phyloP scores from a whole-genome alignment of 306 rosid species.

The Delonix regia region DNA sequence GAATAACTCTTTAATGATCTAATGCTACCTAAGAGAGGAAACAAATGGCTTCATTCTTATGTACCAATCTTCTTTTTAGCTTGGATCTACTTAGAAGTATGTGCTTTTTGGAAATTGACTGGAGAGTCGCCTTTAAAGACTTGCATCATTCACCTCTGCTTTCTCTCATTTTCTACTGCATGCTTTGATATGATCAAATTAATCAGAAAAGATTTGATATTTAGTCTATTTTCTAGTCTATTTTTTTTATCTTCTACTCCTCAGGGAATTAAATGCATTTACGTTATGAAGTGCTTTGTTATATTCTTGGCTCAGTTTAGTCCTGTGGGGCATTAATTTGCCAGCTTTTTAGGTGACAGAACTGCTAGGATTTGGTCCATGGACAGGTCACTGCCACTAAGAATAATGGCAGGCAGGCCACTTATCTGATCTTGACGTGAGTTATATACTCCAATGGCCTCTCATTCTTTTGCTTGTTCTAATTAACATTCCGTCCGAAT shows the following conservation, averaged over 20 bases:
- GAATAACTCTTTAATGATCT: too few relatives aligned
- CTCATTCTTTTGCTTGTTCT: too few relatives aligned
- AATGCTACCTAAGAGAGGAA: too few relatives aligned
- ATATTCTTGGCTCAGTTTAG: slow-evolving; percentile 75
- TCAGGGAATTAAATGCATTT: background rate
- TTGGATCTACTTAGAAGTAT: too few relatives aligned
- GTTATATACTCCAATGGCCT: too few relatives aligned
- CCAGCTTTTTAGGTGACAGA: slow-evolving; percentile 75
- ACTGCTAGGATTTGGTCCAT: slow-evolving; percentile 90
- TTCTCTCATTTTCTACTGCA: slow-evolving; percentile 2
- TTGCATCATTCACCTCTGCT: too few relatives aligned
- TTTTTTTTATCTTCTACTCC: background rate
- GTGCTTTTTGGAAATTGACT: too few relatives aligned
- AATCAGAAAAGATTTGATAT: background rate
- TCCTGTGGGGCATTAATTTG: slow-evolving; percentile 90
- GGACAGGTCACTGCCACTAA: slow-evolving; percentile 86
- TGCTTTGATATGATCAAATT: background rate
- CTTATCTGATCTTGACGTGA: slow-evolving; percentile 92
- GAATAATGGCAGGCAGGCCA: slow-evolving; percentile 97
- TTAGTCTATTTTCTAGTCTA: background rate
- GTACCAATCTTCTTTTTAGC: too few relatives aligned
- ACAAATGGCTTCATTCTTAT: too few relatives aligned
- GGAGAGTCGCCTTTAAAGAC: too few relatives aligned
- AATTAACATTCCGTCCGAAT: too few relatives aligned
- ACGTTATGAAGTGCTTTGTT: slow-evolving; percentile 3